Evolutionary conservation across 2,329 filamentous ascomycete genomes (phyloP), one percentile per base, ranked within the genome.

Genomic region (Aureobasidium sp.): DNA sequence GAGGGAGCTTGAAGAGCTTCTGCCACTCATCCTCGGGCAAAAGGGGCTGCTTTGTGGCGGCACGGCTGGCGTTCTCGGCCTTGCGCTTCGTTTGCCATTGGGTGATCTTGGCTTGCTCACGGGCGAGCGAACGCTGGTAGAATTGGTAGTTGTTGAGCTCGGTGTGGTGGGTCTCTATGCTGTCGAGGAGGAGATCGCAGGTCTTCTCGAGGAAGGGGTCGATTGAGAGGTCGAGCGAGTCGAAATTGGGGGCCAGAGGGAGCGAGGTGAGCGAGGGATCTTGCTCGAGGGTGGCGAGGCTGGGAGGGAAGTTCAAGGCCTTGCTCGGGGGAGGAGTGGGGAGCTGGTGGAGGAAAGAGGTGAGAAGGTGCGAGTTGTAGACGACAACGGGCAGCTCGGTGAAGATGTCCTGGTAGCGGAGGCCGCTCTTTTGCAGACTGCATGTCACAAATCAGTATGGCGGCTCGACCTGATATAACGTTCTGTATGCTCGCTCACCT

Each of bases 81-180:
- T 96, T 96, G 74, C 94, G 88, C 86, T 99, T 97, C 65, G 87
- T 80, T 79, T 97, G 93, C 94, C 94, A 99, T 67, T 91, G 88
- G 61, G 90, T 87, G 70, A 99, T 97, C 85, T 97, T 99, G 71
- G 89, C 80, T 80, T 99, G 94, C 81, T 99, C 94, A 70, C 94
- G 90, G 60, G 87, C 88, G 63, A 97, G 83, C 73, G 95, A 91
- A 71, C 94, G 86, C 80, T 97, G 91, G 82, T 97, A 97, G 84
- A 89, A 90, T 77, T 97, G 92, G 81, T 95, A 94, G 84, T 99
- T 99, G 86, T 97, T 97, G 75, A 96, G 88, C 78, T 99, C 94
- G 64, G 92, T 96, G 80, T 97, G 94, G 82, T 99, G 94, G 62
- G 89, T 88, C 82, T 99, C 94, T 75, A 99, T 96, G 81, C 89